Conservation (phyloP, 805 yeast genomes). For the Sugiyamaella mastotermitis region DNA sequence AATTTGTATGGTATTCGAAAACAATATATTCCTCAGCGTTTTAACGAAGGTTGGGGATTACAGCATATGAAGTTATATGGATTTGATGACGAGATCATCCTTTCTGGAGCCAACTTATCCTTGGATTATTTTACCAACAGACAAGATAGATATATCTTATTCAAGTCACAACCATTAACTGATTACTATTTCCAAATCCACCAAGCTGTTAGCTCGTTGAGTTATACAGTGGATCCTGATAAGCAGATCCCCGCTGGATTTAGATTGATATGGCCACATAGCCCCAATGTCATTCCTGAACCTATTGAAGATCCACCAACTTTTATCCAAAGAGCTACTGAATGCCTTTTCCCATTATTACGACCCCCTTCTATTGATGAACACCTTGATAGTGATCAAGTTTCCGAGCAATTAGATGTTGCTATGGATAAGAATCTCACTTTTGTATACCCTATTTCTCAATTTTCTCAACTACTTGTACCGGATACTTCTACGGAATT, state of each 20-base stretch:
- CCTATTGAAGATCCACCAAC: constrained; percentile 38
- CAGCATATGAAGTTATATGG: constrained; percentile 98
- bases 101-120: constrained; percentile 89
- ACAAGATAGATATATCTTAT: constrained; percentile 85
- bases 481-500: constrained; percentile 77
- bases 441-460: constrained; percentile 83
- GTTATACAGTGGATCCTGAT: constrained; percentile 53
- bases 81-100: constrained; percentile 79
- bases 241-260: constrained; percentile 44
- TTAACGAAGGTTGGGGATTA: constrained; percentile 86
- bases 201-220: constrained; percentile 56
- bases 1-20: constrained; percentile 64
- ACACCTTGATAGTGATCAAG: constrained; percentile 19
- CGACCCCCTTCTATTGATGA: constrained; percentile 27
- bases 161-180: constrained; percentile 51
- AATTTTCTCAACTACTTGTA: constrained; percentile 73
- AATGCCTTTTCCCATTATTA: constrained; percentile 52
- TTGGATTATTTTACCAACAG: constrained; percentile 89
- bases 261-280: constrained; percentile 64
- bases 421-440: constrained; percentile 39
- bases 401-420: neutral
- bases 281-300: constrained; percentile 54
- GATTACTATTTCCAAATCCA: constrained; percentile 75
- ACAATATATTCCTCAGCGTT: constrained; percentile 64
- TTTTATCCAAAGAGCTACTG: constrained; percentile 38